Conservation (phyloP, 163 green algal genomes). For the Coccomyxa subellipsoidea region DNA sequence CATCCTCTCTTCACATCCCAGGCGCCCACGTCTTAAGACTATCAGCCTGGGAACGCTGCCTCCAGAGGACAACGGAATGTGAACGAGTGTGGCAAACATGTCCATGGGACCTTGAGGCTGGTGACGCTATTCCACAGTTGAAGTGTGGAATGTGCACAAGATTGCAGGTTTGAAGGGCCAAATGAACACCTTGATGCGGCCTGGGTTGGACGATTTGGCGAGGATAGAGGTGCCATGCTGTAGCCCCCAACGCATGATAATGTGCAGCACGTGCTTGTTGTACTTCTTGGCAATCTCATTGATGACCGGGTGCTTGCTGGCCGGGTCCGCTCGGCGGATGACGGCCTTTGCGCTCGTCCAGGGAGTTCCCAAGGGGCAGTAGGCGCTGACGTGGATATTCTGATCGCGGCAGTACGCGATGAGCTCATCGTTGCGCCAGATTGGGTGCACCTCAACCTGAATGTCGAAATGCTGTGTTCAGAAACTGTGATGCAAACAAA, state of each 20-base stretch:
- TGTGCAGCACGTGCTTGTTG: conserved; percentile 33
- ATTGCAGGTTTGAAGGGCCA: conserved; percentile 56
- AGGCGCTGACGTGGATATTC: conserved; percentile 60
- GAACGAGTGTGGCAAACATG: no score
- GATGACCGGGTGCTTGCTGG: conserved; percentile 29
- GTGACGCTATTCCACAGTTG: no score
- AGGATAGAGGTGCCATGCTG: conserved; percentile 69
- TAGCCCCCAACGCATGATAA: conserved; percentile 83
- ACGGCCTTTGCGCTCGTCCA: conserved; percentile 12
- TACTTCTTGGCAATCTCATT: conserved; percentile 39
- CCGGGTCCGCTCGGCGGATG: conserved; percentile 6
- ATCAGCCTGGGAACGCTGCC: no score
- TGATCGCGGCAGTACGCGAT: conserved; percentile 54
- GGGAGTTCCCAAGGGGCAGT: conserved; percentile 67
- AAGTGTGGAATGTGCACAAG: no score
- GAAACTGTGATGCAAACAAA: neutral
- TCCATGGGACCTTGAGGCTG: no score
- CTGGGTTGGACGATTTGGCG: conserved; percentile 22
- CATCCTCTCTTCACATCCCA: no score
- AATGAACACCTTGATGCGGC: conserved; percentile 25
- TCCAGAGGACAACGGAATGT: no score
- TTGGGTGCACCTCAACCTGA: conserved; percentile 85
- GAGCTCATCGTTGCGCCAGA: conserved; percentile 79
- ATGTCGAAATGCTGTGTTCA: neutral
- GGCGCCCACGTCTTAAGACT: no score